These are phyloP conservation scores for Backusella tarrabulga DNA, from an alignment of 192 early-diverging fungal genomes.

Conservation along the genomic window DNA sequence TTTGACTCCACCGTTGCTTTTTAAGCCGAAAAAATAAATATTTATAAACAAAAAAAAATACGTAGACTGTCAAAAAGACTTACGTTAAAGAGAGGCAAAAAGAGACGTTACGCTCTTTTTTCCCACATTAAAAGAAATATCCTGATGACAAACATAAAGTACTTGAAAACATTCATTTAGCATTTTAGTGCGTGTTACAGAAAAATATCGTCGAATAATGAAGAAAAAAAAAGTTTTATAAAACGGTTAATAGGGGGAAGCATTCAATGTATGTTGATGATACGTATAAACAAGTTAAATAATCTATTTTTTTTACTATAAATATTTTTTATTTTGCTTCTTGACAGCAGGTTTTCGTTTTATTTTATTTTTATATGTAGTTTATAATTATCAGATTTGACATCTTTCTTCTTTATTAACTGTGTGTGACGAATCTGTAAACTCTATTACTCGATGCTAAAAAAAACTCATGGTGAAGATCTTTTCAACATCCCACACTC, in stretches of 20 bases:
- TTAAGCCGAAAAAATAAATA: not conserved
- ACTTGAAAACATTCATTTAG: not conserved
- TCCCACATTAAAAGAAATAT: not conserved
- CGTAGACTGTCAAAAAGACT: no score
- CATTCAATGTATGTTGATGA: not conserved
- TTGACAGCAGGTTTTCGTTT: not conserved
- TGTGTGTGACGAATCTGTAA: not conserved
- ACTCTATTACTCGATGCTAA: not conserved
- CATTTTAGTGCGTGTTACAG: not conserved
- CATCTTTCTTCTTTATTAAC: not conserved
- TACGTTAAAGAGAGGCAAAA: no score
- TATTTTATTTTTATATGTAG: not conserved
- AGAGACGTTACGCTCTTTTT: no score
- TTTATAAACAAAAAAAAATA: no score
- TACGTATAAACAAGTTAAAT: not conserved
- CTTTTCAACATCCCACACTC: no score
- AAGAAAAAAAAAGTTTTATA: not conserved
- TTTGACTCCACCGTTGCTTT: not conserved
- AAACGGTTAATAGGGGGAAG: not conserved
- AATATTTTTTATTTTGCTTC: not conserved
- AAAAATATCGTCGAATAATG: not conserved
- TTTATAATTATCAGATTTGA: not conserved
- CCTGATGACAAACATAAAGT: not conserved
- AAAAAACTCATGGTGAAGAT: not conserved
- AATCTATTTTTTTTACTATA: not conserved